phyloP scores from a whole-genome alignment of 345 rosid species.

The Alliaria petiolata region DNA sequence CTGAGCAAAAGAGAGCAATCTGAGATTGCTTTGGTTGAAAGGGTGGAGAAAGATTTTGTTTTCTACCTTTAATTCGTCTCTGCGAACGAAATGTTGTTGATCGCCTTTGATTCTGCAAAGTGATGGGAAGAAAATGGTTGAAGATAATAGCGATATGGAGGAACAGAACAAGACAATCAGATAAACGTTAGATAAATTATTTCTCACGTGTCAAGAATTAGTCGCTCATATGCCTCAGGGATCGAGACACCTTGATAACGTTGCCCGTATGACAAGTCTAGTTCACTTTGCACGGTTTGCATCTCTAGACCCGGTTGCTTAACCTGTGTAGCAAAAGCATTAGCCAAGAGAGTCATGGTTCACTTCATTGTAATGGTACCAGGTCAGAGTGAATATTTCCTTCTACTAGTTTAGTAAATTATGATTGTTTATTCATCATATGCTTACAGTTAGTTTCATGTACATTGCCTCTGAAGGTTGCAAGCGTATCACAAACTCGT shows the following conservation, averaged over 20 bases:
- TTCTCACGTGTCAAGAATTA: slow-evolving; percentile 92
- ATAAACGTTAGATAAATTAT: not conserved
- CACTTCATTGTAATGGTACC: no score
- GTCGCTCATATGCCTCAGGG: slow-evolving; percentile 96
- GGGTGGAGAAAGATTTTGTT: no score
- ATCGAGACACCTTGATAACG: slow-evolving; percentile 79
- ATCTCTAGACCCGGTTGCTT: slow-evolving; percentile 98
- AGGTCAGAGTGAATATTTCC: not conserved
- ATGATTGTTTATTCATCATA: not conserved
- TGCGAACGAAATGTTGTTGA: slow-evolving; percentile 97
- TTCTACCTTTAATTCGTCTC: slow-evolving; percentile 94
- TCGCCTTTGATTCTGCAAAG: slow-evolving; percentile 78
- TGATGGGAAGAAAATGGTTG: not conserved
- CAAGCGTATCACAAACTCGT: slow-evolving; percentile 92
- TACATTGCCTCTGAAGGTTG: slow-evolving; percentile 97
- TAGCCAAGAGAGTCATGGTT: not conserved
- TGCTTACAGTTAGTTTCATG: slow-evolving; percentile 90
- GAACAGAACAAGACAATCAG: not conserved
- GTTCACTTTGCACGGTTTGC: slow-evolving; percentile 89
- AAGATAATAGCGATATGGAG: not conserved
- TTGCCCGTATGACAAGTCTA: slow-evolving; percentile 92
- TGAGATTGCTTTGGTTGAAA: no score
- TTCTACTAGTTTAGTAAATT: not conserved
- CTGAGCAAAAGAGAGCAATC: no score
- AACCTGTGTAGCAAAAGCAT: slow-evolving; percentile 52